Evolutionary conservation across 2,329 filamentous ascomycete genomes (phyloP), one percentile per base, ranked within the genome.

Genomic region (Fusarium cyanostomum): DNA sequence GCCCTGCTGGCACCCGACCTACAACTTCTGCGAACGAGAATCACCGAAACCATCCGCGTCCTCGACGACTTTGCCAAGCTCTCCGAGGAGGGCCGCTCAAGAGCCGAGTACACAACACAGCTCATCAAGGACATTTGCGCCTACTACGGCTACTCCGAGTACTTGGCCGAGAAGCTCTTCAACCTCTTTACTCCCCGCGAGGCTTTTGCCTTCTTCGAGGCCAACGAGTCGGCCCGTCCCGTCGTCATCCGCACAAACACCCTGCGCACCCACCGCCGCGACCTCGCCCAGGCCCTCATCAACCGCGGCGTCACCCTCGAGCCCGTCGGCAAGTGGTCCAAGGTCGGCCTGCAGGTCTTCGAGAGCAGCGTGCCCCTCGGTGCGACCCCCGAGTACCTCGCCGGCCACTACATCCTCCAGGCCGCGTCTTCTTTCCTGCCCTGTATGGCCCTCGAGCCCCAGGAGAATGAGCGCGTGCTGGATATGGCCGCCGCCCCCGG

Each of bases 221-320:
- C 94, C 71, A 99, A 99, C 87, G 95, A 99, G 80, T 93, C 92
- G 26, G 88, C 93, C 12, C 88, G 95, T 48, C 95, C 95, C 5
- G 89, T 99, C 56, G 95, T 99, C 66, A 96, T 99, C 74, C 89
- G 95, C 73, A 98, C 95, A 63, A 99, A 99, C 79, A 99, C 94
- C 8, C 86, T 99, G 57, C 90, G 92, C 69, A 89, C 87, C 33
- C 86, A 89, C 73, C 83, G 87, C 49, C 81, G 87, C 71, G 94
- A 96, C 63, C 89, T 99, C 15, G 95, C 95, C 9, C 94, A 97
- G 77, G 86, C 94, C 2, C 85, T 97, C 59, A 97, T 97, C 83
- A 97, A 97, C 80, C 91, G 94, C 64, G 95, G 95, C 65, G 95
- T 99, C 44, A 96, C 94, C 12, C 86, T 99, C 34, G 94, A 99